Conservation (phyloP, 2,329 filamentous ascomycete genomes). For the Chrysosporium queenslandicum region DNA sequence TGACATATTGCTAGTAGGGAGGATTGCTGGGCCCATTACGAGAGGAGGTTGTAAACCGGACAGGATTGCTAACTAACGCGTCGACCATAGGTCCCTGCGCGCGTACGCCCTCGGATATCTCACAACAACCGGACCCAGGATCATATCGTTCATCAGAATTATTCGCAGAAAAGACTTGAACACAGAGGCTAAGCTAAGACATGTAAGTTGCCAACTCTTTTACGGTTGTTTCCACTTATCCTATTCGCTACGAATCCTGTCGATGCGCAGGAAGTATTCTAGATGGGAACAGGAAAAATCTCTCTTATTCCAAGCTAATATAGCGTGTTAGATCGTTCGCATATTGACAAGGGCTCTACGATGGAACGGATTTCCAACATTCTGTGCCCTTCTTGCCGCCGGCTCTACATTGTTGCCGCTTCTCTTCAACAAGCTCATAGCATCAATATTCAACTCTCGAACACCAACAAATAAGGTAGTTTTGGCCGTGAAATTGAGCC, state of each 20-base stretch:
- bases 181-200: constrained; percentile 26
- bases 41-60: neutral
- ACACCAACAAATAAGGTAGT: constrained; percentile 7
- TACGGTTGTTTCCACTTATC: constrained; percentile 7
- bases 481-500: constrained; percentile 5
- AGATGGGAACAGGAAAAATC: neutral
- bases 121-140: constrained; percentile 38
- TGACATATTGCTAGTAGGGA: neutral
- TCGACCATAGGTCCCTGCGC: constrained; percentile 27
- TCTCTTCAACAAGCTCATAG: constrained; percentile 17
- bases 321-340: constrained; percentile 27
- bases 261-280: neutral
- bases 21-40: neutral
- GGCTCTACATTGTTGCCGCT: constrained; percentile 42
- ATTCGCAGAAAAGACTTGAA: constrained; percentile 27
- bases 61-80: constrained; percentile 8
- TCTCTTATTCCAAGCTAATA: constrained; percentile 8
- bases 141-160: constrained; percentile 33
- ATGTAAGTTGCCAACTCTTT: constrained; percentile 26
- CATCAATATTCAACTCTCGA: constrained; percentile 9
- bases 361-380: constrained; percentile 43
- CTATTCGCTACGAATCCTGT: neutral
- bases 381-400: constrained; percentile 44
- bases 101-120: constrained; percentile 43
- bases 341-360: constrained; percentile 34